Percentiles rank a stretch among this genome's conserved stretches.
Evolutionary conservation across 345 rosid genomes (phyloP).

Genomic region (Lagerstroemia speciosa): DNA sequence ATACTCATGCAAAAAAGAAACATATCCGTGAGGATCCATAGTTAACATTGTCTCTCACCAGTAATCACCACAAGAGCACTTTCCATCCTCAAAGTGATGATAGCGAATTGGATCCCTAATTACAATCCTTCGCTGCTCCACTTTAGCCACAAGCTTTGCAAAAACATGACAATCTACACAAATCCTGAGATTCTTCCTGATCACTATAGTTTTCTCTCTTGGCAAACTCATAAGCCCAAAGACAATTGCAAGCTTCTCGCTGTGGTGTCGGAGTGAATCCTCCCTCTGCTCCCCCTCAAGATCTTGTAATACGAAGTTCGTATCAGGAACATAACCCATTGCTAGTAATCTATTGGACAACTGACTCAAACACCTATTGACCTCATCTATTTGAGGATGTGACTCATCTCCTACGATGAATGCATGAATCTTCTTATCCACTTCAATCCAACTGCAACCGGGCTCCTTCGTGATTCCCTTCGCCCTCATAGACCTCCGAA

Average conservation of each 20-base stretch:
- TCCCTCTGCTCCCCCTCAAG: conserved; percentile 3
- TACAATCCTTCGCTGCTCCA: background rate
- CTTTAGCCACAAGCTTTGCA: background rate
- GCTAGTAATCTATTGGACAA: background rate
- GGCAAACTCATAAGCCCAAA: conserved; percentile 1
- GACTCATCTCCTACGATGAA: background rate
- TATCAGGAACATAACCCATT: conserved; percentile 1
- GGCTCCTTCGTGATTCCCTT: background rate
- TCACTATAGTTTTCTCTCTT: background rate
- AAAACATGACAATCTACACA: conserved; percentile 8
- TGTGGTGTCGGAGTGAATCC: background rate
- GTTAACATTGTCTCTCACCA: background rate
- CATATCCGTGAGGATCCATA: background rate
- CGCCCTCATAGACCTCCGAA: background rate
- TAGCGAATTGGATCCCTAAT: background rate
- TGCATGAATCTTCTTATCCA: background rate
- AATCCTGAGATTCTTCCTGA: conserved; percentile 4
- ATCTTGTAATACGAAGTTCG: background rate
- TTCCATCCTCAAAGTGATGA: background rate
- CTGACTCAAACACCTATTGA: background rate
- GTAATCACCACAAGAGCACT: conserved; percentile 3
- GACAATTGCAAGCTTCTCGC: conserved; percentile 3
- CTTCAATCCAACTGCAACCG: conserved; percentile 8
- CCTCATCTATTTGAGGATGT: background rate
- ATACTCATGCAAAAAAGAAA: background rate